Evolutionary conservation across 495 filamentous ascomycete species (phyloP), one percentile per base, ranked within the genome.

Genomic region (Neurospora tetrasperma): DNA sequence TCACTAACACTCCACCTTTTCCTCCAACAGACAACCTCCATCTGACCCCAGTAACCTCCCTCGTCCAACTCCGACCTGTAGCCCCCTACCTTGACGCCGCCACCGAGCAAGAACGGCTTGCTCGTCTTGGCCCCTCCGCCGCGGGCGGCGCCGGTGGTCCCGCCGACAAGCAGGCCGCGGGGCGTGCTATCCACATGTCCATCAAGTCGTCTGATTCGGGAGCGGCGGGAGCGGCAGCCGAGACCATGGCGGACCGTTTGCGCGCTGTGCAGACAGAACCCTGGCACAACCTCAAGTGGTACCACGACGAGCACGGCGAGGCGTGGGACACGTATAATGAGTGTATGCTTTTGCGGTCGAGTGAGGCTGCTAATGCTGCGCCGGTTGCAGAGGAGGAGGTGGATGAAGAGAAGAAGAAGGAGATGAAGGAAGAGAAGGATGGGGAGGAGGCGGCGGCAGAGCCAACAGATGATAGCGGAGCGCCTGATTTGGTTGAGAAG

Each of bases 151-250:
- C 46, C 7, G 42, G 69, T 18, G 71, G 66, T 16, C 74, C 74
- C 7, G 72, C 71, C 39, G 73, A 73, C n/a, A 73, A 75, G 18
- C 46, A 54, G 46, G 38, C 71, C 1, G 76, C 71, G 10, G 81
- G 75, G 18, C 82, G 83, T 62, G 85, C 85, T 8, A 86, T 86
- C 76, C 84, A 85, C 78, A 86, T 86, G 85, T 83, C 84, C 18
- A 84, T 86, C 73, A 86, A 86, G 71, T 82, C 83, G 18, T 54
- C 46, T 5, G 46, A 54, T 20, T 23, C 46, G 7, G 20, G 46
- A 20, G 46, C 20, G 11, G 81, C 81, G 59, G 83, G 81, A 38
- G 72, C 79, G 2, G 73, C 77, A 18, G 82, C 83, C 10, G 85
- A 86, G 73, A 85, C 85, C 2, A 85, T 86, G 80, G 79, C 79